These are phyloP conservation scores for Salicornia ramosissima DNA, from an alignment of 148 eudicot genomes.

Conservation along the genomic window DNA sequence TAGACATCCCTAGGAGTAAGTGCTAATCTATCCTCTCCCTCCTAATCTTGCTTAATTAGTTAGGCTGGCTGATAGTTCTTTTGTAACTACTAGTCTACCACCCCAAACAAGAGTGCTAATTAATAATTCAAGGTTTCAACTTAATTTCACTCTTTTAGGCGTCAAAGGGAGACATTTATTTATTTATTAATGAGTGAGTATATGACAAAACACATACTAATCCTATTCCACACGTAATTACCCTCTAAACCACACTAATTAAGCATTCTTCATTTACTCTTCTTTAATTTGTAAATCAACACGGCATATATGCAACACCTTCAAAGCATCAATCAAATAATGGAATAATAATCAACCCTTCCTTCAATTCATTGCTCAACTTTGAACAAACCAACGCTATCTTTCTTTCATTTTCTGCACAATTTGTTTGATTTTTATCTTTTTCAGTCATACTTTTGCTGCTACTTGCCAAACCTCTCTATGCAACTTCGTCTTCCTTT, in stretches of 20 bases:
- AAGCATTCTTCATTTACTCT: not conserved
- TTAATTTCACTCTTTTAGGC: not conserved
- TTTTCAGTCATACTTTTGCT: constrained; percentile 25
- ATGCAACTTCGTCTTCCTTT: constrained; percentile 15
- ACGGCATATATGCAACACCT: no score
- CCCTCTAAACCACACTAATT: no score
- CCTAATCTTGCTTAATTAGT: not conserved
- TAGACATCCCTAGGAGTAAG: no score
- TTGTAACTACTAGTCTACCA: not conserved
- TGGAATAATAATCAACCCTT: constrained; percentile 13
- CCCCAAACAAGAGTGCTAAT: not conserved
- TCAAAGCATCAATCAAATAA: no score
- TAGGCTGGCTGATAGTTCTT: not conserved
- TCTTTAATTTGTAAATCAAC: not conserved
- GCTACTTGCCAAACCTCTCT: constrained; percentile 15
- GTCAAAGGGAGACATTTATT: constrained; percentile 14
- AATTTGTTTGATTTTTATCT: not conserved
- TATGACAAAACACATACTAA: no score
- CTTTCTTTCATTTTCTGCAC: not conserved
- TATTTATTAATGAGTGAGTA: no score
- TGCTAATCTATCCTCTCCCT: no score
- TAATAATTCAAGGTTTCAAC: not conserved
- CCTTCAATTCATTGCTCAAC: not conserved
- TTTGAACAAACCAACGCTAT: not conserved
- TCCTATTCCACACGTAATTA: not conserved